Conservation (phyloP, 2,329 filamentous ascomycete genomes). For the Cytospora leucostoma region DNA sequence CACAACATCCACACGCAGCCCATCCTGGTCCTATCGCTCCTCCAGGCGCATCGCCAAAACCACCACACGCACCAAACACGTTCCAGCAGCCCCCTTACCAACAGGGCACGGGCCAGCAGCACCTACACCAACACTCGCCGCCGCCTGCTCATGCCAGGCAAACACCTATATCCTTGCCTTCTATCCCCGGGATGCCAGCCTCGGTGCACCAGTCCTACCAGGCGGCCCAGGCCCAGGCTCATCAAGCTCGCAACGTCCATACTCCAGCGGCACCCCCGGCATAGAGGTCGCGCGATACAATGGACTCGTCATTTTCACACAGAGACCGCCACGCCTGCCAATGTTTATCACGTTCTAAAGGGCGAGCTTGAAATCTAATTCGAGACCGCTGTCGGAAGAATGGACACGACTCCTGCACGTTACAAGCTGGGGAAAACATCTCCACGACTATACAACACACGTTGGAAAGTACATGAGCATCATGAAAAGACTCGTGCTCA, state of each 20-base stretch:
- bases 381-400: neutral
- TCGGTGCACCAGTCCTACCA: conserved; percentile 28
- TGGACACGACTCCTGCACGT: neutral
- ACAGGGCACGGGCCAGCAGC: neutral
- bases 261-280: conserved; percentile 3
- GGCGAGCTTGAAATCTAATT: neutral
- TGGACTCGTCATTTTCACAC: neutral
- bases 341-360: neutral
- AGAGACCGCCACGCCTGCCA: neutral
- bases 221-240: conserved; percentile 22
- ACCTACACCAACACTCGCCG: conserved; percentile 7
- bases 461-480: neutral
- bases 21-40: conserved; percentile 8
- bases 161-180: conserved; percentile 26
- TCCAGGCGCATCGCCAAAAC: conserved; percentile 23
- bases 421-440: neutral
- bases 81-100: neutral
- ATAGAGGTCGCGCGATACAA: neutral
- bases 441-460: neutral
- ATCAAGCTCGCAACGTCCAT: conserved; percentile 17
- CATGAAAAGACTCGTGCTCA: neutral
- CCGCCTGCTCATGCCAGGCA: conserved; percentile 14
- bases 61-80: conserved; percentile 4
- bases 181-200: conserved; percentile 27
- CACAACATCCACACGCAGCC: conserved; percentile 7